These are phyloP conservation scores for Metarhizium album DNA, from an alignment of 2,329 filamentous ascomycete species.

Conservation along the genomic window DNA sequence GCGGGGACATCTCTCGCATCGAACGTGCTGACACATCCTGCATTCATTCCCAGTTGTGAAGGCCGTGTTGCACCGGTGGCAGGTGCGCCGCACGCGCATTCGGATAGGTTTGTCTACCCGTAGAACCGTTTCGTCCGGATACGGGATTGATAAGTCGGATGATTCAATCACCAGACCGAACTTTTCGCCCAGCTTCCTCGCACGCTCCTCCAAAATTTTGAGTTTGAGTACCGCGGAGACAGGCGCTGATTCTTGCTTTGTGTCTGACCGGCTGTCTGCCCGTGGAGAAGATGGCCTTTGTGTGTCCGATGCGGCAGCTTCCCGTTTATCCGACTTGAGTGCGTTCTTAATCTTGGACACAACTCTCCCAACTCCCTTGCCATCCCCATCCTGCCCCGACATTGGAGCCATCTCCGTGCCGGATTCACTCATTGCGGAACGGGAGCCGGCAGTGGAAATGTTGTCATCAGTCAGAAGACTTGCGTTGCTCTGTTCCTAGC, in stretches of 20 bases:
- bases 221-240: constrained; percentile 34
- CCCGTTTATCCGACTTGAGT: constrained; percentile 30
- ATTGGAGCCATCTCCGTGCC: constrained; percentile 6
- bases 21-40: constrained; percentile 62
- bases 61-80: constrained; percentile 67
- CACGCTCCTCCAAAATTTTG: constrained; percentile 45
- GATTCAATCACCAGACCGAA: constrained; percentile 46
- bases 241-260: constrained; percentile 11
- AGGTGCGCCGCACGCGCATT: constrained; percentile 67
- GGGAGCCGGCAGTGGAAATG: neutral
- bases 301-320: constrained; percentile 17
- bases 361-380: constrained; percentile 37
- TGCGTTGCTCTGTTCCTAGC: neutral
- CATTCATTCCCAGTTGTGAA: constrained; percentile 69
- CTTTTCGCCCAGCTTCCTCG: constrained; percentile 42
- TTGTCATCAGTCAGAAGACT: neutral
- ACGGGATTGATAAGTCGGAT: constrained; percentile 38
- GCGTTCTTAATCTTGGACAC: constrained; percentile 40
- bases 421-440: neutral
- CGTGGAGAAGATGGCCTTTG: constrained; percentile 2
- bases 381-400: constrained; percentile 27
- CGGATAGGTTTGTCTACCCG: constrained; percentile 67
- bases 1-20: constrained; percentile 72
- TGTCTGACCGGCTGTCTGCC: constrained; percentile 17
- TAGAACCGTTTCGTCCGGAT: constrained; percentile 41